phyloP scores from a whole-genome alignment of 768 basidiomycete genomes.

The Trichaptum fuscoviolaceum region DNA sequence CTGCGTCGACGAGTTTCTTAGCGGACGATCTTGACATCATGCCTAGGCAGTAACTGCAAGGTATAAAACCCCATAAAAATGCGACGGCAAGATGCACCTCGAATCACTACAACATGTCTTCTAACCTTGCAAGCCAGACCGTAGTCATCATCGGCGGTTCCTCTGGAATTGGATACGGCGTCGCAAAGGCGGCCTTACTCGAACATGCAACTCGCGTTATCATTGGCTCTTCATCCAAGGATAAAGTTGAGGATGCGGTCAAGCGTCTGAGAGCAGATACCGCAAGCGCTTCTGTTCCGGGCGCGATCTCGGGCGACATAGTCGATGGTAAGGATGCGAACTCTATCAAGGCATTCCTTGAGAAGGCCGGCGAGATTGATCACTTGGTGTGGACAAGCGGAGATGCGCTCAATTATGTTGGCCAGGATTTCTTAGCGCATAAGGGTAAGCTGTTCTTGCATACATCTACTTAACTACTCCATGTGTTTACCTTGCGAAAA shows the following conservation, averaged over 20 bases:
- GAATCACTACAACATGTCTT: background rate
- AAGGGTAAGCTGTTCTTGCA: too few species aligned
- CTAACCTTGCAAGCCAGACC: conserved; percentile 4
- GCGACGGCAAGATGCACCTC: too few species aligned
- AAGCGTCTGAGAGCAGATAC: background rate
- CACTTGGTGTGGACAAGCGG: conserved; percentile 14
- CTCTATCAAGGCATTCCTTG: conserved; percentile 8
- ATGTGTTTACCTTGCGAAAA: too few species aligned
- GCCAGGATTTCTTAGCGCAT: too few species aligned
- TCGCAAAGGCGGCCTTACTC: conserved; percentile 9
- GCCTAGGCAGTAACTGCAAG: too few species aligned
- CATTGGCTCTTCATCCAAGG: conserved; percentile 10
- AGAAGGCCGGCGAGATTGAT: conserved; percentile 12
- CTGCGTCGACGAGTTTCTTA: too few species aligned
- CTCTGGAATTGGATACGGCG: conserved; percentile 12
- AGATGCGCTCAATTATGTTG: background rate
- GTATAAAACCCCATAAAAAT: too few species aligned
- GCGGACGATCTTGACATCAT: too few species aligned
- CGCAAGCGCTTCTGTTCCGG: background rate
- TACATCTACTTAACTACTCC: too few species aligned
- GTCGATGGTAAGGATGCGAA: conserved; percentile 7
- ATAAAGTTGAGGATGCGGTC: conserved; percentile 8
- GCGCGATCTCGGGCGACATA: conserved; percentile 5
- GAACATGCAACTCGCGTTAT: conserved; percentile 11
- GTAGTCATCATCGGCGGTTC: conserved; percentile 12